Evolutionary conservation across 163 green algal genomes (phyloP).

Genomic region (Scenedesmus sp.): DNA sequence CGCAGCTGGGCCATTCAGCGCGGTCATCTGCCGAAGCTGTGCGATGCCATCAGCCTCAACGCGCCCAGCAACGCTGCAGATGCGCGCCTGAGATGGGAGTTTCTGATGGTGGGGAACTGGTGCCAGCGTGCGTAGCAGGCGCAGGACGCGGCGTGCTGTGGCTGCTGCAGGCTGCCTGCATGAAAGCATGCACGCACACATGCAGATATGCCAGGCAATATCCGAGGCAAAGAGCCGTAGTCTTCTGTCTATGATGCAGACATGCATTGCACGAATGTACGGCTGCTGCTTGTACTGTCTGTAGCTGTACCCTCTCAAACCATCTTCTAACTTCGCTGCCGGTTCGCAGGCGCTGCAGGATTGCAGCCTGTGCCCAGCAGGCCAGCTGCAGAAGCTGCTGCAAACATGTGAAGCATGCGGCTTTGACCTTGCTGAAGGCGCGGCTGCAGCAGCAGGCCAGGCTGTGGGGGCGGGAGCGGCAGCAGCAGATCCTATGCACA

Average conservation of each 20-base stretch:
- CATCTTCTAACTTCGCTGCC: background rate
- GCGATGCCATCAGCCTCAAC: background rate
- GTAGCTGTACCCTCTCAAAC: no score
- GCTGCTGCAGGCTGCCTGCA: no score
- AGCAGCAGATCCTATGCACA: background rate
- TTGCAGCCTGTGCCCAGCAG: background rate
- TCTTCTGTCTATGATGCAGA: no score
- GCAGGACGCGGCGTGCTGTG: background rate
- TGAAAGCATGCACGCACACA: no score
- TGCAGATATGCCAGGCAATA: no score
- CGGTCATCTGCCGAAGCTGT: background rate
- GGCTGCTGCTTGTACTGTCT: background rate
- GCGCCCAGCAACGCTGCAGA: background rate
- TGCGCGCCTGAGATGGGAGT: conserved; percentile 31
- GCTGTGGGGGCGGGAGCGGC: background rate
- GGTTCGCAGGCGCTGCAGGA: background rate
- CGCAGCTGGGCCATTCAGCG: background rate
- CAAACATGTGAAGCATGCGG: conserved; percentile 19
- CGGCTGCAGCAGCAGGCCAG: background rate
- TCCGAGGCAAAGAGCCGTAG: no score
- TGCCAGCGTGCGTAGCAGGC: background rate
- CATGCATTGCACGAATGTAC: background rate
- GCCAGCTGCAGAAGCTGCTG: background rate
- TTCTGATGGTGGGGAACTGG: background rate
- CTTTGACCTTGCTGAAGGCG: background rate